Conservation (phyloP, 345 rosid species). For the Trapa incisa region DNA sequence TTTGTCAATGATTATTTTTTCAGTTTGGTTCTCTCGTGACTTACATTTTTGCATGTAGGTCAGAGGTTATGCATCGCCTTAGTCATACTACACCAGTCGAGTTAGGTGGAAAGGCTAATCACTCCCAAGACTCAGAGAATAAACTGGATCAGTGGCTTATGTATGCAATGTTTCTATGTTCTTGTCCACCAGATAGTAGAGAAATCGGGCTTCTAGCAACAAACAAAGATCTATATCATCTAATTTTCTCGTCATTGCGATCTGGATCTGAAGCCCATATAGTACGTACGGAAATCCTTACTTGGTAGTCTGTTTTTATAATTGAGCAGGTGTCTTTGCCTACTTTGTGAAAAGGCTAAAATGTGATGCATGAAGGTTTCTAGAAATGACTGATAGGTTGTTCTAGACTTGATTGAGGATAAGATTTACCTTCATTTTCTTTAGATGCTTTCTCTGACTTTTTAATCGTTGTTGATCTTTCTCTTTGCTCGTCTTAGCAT, state of each 20-base stretch:
- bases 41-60: constrained; percentile 29
- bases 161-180: constrained; percentile 92
- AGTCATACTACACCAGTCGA: constrained; percentile 82
- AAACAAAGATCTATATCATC: constrained; percentile 78
- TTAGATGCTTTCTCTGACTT: too few species aligned
- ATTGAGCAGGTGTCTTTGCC: neutral
- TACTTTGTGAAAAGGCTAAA: neutral
- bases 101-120: constrained; percentile 87
- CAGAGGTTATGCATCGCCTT: constrained; percentile 71
- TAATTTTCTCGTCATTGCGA: constrained; percentile 75
- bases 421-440: too few species aligned
- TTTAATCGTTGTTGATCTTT: constrained; percentile 5
- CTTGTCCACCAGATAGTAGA: constrained; percentile 82
- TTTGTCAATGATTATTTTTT: neutral
- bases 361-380: neutral
- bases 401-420: neutral
- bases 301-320: neutral
- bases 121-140: constrained; percentile 79
- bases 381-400: neutral
- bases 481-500: constrained; percentile 37
- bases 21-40: neutral
- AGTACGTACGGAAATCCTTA: constrained; percentile 31
- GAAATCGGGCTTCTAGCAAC: constrained; percentile 71
- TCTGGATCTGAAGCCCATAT: constrained; percentile 80
- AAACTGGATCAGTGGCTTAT: constrained; percentile 97